Evolutionary conservation across 768 basidiomycete genomes (phyloP).

Genomic region (Boletus tomentosulus): DNA sequence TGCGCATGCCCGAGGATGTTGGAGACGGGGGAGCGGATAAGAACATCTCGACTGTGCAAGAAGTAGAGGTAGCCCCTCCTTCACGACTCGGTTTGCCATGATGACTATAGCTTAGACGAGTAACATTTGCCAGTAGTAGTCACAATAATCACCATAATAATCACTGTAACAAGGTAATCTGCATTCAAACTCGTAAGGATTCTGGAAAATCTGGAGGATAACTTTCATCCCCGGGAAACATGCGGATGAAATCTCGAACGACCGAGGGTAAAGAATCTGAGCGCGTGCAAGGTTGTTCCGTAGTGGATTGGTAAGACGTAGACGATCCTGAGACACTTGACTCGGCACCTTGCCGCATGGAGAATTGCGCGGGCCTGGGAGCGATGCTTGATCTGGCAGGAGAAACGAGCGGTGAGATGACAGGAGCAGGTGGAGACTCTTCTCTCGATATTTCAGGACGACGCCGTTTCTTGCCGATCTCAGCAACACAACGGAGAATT

Average conservation of each 20-base stretch:
- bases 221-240: constrained; percentile 33
- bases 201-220: constrained; percentile 33
- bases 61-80: constrained; percentile 15
- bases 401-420: constrained; percentile 28
- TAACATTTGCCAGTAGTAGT: not conserved
- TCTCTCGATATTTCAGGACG: constrained; percentile 2
- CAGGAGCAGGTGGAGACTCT: constrained; percentile 4
- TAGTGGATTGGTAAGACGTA: not conserved
- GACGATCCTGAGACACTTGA: not conserved
- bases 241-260: constrained; percentile 29
- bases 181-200: constrained; percentile 21
- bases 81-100: constrained; percentile 3
- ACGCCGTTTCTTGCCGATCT: constrained; percentile 12
- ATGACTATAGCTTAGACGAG: not conserved
- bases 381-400: constrained; percentile 19
- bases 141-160: not conserved
- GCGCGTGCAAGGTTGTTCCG: not conserved
- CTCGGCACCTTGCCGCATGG: constrained; percentile 8
- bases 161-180: not conserved
- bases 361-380: not conserved
- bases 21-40: constrained; percentile 14
- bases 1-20: constrained; percentile 19
- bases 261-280: constrained; percentile 24
- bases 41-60: constrained; percentile 9
- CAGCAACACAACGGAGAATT: constrained; percentile 17